phyloP scores from a whole-genome alignment of 805 yeast genomes.

The Metschnikowia koreensis region DNA sequence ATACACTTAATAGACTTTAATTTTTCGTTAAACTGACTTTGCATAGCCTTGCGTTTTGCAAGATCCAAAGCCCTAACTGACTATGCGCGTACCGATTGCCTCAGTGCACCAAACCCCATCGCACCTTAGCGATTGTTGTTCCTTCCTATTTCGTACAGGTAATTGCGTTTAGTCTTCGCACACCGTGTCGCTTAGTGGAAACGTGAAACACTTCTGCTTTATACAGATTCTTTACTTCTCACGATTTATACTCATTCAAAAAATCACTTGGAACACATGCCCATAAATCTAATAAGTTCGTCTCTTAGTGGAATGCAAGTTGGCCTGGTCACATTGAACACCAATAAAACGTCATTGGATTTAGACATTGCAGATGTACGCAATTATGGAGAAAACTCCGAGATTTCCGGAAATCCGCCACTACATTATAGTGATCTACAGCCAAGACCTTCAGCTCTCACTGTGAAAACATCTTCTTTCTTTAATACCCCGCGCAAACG shows the following conservation, averaged over 20 bases:
- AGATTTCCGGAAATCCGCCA: neutral
- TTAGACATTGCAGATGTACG: neutral
- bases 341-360: neutral
- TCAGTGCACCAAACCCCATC: neutral
- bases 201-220: neutral
- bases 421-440: neutral
- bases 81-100: neutral
- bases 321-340: neutral
- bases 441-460: neutral
- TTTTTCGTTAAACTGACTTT: neutral
- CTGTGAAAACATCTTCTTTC: neutral
- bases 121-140: constrained; percentile 7
- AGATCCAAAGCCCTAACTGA: neutral
- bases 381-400: neutral
- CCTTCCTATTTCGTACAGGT: constrained; percentile 13
- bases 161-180: constrained; percentile 6
- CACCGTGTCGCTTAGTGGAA: constrained; percentile 1
- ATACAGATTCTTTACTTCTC: neutral
- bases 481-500: neutral
- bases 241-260: neutral
- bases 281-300: neutral
- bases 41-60: neutral
- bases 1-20: neutral
- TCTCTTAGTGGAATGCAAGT: neutral
- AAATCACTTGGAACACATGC: neutral